A percentile compares a stretch with the other conserved stretches of the same genome.
These are phyloP conservation scores for Anaeramoeba ignava DNA, from an alignment of 78 protist species.

Conservation along the genomic window DNA sequence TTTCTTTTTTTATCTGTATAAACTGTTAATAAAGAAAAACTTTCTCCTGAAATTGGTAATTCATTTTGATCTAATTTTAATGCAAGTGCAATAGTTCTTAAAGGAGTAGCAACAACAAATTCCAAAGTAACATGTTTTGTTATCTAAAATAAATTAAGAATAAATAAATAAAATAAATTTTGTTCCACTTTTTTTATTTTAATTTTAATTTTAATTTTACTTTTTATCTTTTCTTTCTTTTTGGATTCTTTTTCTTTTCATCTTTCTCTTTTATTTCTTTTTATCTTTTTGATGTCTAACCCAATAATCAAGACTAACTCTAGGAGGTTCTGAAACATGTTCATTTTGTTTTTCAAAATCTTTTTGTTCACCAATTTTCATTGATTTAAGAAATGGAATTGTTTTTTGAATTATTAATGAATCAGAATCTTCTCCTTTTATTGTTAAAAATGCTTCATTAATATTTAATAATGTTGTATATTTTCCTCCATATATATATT, in stretches of 20 bases:
- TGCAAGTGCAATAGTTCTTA: background rate
- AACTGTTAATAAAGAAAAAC: background rate
- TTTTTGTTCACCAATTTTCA: background rate
- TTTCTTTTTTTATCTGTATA: background rate
- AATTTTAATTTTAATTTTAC: no score
- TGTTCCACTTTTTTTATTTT: no score
- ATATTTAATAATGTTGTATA: background rate
- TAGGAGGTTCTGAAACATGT: background rate
- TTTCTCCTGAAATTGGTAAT: background rate
- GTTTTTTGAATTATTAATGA: background rate
- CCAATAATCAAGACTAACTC: background rate
- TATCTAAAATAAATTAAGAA: no score
- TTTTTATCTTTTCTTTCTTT: no score
- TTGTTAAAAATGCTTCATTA: background rate
- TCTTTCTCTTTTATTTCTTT: background rate
- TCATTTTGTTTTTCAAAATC: background rate
- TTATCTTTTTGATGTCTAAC: background rate
- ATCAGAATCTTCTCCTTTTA: background rate
- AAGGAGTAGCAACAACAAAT: background rate
- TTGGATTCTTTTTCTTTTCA: no score
- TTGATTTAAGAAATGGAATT: background rate
- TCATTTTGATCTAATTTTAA: background rate
- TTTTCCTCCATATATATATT: background rate
- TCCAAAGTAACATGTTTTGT: background rate
- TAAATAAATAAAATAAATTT: no score